Evolutionary conservation across 2,329 filamentous ascomycete genomes (phyloP), one percentile per base, ranked within the genome.

Genomic region (Botrytis porri): DNA sequence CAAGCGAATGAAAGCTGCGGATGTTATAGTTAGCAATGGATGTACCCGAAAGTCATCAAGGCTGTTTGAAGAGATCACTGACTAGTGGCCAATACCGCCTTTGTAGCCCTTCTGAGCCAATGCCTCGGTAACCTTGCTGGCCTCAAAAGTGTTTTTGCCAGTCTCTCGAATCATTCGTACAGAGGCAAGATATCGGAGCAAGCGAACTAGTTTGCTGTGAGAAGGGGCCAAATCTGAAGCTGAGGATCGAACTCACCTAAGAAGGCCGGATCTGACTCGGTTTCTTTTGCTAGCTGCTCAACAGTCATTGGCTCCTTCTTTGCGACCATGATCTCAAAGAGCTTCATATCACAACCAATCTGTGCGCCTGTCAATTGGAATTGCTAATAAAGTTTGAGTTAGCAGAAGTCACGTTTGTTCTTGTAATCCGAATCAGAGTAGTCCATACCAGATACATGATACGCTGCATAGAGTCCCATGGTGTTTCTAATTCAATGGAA

Each of bases 401-500:
- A 69, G 65, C 18, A 43, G 8, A 32, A 10, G 12, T 9, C 9
- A 39, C 12, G 3, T 43, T 59, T 16, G 2, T 20, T 57, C 37
- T 37, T 20, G 51, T n/a, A 14, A 32, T 16, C 1, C 5, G 14
- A 20, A 18, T 32, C 6, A 20, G 41, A 37, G n/a, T 48, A 32
- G 16, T 37, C 18, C 32, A n/a, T 59, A 71, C 64, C 54, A 69
- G 18, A 61, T 67, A 69, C 51, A 72, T 57, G 65, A 72, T 64
- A 12, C 73, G 62, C 64, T 72, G 59, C 62, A 74, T 67, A 6
- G 64, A 67, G 39, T 74, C 63, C 60, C 70, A 69, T 43, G 73
- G 64, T 1, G 73, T 72, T 32, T 74, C 73, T 6, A 74, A 64
- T 20, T 66, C 73, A 43, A 62, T 63, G 2, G 70, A 57, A 48